A percentile compares a stretch with the other conserved stretches of the same genome.
Conservation (phyloP, 441 rosid genomes). For the Daphne laureola region DNA sequence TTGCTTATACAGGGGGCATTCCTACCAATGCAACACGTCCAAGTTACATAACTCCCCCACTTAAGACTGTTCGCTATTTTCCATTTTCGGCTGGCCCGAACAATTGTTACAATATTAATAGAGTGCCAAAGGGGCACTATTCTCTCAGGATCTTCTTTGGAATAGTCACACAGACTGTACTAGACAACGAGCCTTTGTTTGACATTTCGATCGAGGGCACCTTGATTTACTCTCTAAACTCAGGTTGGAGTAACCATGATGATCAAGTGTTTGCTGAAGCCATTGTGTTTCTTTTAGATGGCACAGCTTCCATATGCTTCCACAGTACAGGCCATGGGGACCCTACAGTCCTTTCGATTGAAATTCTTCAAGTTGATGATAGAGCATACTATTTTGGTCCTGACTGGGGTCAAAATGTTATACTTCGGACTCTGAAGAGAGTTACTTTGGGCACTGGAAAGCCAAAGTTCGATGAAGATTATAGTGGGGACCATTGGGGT, state of each 20-base stretch:
- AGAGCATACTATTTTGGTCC: conserved; percentile 62
- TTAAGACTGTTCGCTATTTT: conserved; percentile 71
- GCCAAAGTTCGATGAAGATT: conserved; percentile 70
- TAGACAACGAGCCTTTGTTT: conserved; percentile 76
- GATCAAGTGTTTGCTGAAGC: conserved; percentile 84
- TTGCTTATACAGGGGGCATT: conserved; percentile 88
- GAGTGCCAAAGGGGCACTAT: conserved; percentile 79
- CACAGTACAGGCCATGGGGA: conserved; percentile 99
- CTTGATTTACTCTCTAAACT: conserved; percentile 57
- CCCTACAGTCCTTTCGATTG: conserved; percentile 76
- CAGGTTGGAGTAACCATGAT: conserved; percentile 81
- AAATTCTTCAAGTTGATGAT: conserved; percentile 87
- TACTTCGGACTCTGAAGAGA: conserved; percentile 69
- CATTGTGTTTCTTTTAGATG: conserved; percentile 55
- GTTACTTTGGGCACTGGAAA: conserved; percentile 69
- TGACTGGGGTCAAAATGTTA: conserved; percentile 41
- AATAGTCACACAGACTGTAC: conserved; percentile 28
- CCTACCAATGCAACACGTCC: conserved; percentile 55
- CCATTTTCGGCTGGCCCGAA: conserved; percentile 86
- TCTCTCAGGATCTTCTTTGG: conserved; percentile 81
- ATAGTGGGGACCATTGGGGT: conserved; percentile 81
- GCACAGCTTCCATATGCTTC: conserved; percentile 73
- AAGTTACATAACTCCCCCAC: conserved; percentile 56
- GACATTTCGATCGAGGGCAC: conserved; percentile 89
- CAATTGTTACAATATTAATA: conserved; percentile 67